These are phyloP conservation scores for Venturia effusa DNA, from an alignment of 2,329 filamentous ascomycete genomes.

Conservation along the genomic window DNA sequence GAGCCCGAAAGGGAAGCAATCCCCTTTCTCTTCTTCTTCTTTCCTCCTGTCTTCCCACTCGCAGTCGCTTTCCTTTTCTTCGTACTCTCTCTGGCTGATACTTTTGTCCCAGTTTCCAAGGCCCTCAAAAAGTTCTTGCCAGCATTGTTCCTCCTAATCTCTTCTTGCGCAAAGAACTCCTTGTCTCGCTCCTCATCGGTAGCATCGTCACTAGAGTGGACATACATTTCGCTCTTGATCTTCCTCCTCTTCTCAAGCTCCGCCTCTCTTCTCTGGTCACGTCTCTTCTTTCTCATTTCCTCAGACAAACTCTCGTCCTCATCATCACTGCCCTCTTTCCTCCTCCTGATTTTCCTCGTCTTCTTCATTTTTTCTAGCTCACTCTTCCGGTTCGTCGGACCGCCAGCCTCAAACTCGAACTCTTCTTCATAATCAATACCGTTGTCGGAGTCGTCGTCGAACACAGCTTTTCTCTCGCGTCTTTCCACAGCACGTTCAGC, in stretches of 20 bases:
- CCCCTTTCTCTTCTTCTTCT: conserved; percentile 18
- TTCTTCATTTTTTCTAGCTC: conserved; percentile 37
- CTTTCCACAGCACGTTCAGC: conserved; percentile 27
- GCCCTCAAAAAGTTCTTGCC: conserved; percentile 10
- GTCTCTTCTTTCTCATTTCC: conserved; percentile 46
- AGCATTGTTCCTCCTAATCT: conserved; percentile 45
- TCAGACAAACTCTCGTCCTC: conserved; percentile 51
- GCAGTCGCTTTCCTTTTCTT: conserved; percentile 12
- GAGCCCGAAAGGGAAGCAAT: conserved; percentile 13
- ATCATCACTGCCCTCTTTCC: conserved; percentile 43
- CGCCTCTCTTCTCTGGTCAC: conserved; percentile 50
- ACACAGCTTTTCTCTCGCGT: conserved; percentile 36
- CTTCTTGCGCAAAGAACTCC: conserved; percentile 71
- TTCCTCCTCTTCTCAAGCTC: conserved; percentile 67
- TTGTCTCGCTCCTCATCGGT: conserved; percentile 64
- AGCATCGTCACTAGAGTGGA: conserved; percentile 80
- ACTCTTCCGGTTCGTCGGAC: conserved; percentile 47
- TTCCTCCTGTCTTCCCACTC: conserved; percentile 13
- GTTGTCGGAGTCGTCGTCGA: conserved; percentile 60
- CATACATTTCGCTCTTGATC: conserved; percentile 75
- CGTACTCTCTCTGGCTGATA: background rate
- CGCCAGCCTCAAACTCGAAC: conserved; percentile 55
- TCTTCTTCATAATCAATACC: conserved; percentile 42
- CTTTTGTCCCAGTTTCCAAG: conserved; percentile 4
- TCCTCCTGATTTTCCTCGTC: conserved; percentile 41